Evolutionary conservation across 257 asterid genomes (phyloP).

Genomic region (Penstemon barbatus): DNA sequence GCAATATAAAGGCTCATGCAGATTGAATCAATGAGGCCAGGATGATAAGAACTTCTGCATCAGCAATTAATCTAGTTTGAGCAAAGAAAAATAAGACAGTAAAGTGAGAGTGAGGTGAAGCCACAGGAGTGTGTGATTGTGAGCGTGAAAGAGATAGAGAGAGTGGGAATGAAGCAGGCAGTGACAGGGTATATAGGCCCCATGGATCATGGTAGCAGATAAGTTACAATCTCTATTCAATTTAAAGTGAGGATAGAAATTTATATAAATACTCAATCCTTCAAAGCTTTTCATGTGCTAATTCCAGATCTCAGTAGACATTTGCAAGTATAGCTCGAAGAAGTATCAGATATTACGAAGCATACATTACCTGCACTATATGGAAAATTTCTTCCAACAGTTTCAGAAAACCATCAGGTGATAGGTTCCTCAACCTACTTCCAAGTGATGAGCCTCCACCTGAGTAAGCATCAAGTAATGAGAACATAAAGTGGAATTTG

Average conservation of each 20-base stretch:
- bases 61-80: conserved; percentile 3
- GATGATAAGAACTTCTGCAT: conserved; percentile 9
- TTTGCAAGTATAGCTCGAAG: conserved; percentile 27
- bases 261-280: background rate
- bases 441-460: conserved; percentile 94
- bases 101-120: background rate
- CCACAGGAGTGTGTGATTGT: no score
- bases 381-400: conserved; percentile 83
- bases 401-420: conserved; percentile 86
- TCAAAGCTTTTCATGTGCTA: conserved; percentile 1
- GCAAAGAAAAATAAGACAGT: background rate
- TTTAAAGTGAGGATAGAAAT: conserved; percentile 6
- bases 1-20: conserved; percentile 16
- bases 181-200: background rate
- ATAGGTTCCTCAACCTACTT: conserved; percentile 80
- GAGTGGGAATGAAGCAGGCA: no score
- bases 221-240: conserved; percentile 16
- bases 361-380: conserved; percentile 89
- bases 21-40: conserved; percentile 5
- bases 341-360: conserved; percentile 34
- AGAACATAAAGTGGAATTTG: conserved; percentile 11
- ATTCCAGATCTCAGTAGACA: background rate
- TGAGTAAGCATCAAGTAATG: conserved; percentile 37
- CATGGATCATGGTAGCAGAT: conserved; percentile 21
- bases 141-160: no score